These are phyloP conservation scores for Mycena alexandri DNA, from an alignment of 768 basidiomycete species.

Conservation along the genomic window DNA sequence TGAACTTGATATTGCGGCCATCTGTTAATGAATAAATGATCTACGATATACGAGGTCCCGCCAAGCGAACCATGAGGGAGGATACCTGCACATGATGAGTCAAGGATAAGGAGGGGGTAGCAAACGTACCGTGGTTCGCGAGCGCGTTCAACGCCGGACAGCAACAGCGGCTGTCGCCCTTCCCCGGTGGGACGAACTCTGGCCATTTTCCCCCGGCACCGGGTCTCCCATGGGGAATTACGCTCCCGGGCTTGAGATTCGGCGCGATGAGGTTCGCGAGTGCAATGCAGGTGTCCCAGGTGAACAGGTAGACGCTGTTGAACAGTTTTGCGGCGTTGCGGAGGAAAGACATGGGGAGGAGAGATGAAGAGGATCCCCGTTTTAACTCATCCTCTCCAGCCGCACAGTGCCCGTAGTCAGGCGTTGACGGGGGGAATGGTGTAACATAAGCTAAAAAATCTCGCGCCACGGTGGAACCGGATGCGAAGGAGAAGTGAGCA, in stretches of 20 bases:
- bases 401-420: no score
- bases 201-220: constrained; percentile 57
- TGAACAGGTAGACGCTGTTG: constrained; percentile 35
- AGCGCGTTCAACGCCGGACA: constrained; percentile 68
- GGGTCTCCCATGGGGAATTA: constrained; percentile 47
- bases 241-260: constrained; percentile 49
- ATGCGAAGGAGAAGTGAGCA: no score
- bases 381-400: no score
- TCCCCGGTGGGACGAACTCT: constrained; percentile 51
- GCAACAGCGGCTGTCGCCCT: constrained; percentile 61
- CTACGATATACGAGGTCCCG: background rate
- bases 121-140: constrained; percentile 65
- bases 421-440: no score
- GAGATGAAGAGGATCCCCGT: no score
- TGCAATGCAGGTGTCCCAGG: constrained; percentile 50
- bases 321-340: constrained; percentile 9
- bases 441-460: no score
- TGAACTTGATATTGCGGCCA: constrained; percentile 60
- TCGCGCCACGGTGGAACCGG: no score
- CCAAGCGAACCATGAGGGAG: constrained; percentile 15
- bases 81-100: constrained; percentile 35
- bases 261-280: constrained; percentile 50
- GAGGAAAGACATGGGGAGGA: background rate
- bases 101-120: background rate
- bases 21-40: constrained; percentile 29